phyloP scores from a whole-genome alignment of 306 rosid genomes.

The Phaseolus lunatus region DNA sequence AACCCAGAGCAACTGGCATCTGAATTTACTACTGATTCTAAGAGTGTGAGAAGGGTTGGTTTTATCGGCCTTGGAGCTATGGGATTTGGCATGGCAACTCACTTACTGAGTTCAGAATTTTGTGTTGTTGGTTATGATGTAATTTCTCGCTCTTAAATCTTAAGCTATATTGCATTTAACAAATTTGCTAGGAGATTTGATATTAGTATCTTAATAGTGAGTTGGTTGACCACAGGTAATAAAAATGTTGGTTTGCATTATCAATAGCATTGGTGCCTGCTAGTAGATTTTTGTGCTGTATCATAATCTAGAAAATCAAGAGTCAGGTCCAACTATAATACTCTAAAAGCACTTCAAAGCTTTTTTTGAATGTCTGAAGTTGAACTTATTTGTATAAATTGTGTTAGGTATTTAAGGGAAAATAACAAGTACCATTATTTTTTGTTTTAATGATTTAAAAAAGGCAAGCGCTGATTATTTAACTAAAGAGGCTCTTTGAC shows the following conservation, averaged over 20 bases:
- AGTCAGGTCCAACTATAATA: conserved; percentile 17
- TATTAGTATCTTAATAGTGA: conserved; percentile 25
- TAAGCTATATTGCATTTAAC: conserved; percentile 24
- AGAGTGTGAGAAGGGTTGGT: conserved; percentile 68
- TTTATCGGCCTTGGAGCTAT: conserved; percentile 98
- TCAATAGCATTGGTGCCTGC: conserved; percentile 4
- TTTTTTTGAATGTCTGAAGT: conserved; percentile 13
- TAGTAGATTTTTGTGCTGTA: conserved; percentile 1
- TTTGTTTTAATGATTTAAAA: conserved; percentile 1
- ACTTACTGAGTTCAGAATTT: conserved; percentile 75
- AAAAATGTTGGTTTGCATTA: conserved; percentile 8
- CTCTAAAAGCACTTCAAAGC: conserved; percentile 22
- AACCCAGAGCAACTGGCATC: conserved; percentile 75
- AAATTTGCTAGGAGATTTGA: conserved; percentile 19
- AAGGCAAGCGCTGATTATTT: not conserved
- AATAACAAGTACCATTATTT: conserved; percentile 4
- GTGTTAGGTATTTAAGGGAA: conserved; percentile 32
- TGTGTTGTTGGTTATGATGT: conserved; percentile 86
- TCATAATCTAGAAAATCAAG: conserved; percentile 32
- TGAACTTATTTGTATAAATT: conserved; percentile 9
- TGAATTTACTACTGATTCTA: conserved; percentile 57
- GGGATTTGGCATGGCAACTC: conserved; percentile 99
- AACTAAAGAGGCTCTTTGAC: conserved; percentile 11
- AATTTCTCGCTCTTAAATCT: conserved; percentile 54
- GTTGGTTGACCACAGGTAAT: conserved; percentile 14